Conservation (phyloP, 257 asterid genomes). For the Scutellaria barbata region DNA sequence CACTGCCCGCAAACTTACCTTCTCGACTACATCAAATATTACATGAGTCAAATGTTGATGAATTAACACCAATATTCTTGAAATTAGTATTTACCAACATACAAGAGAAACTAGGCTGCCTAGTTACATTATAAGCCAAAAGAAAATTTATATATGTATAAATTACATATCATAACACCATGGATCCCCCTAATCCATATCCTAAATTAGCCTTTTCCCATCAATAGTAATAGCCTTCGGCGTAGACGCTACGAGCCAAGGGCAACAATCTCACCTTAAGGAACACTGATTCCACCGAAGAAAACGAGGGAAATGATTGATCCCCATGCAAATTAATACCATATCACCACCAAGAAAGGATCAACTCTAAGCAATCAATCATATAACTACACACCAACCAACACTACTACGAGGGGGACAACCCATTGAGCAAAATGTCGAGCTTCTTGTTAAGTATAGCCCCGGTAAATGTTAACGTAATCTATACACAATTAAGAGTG, state of each 20-base stretch:
- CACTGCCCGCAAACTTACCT: background rate
- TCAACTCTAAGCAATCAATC: slow-evolving; percentile 46
- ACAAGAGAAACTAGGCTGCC: background rate
- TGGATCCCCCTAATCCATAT: slow-evolving; percentile 50
- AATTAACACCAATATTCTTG: slow-evolving; percentile 16
- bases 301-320: background rate
- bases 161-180: slow-evolving; percentile 47
- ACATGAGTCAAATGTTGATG: slow-evolving; percentile 9
- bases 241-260: slow-evolving; percentile 20
- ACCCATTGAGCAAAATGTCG: slow-evolving; percentile 29
- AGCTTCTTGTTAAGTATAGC: slow-evolving; percentile 45
- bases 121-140: slow-evolving; percentile 28
- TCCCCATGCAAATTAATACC: slow-evolving; percentile 29
- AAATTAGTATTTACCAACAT: slow-evolving; percentile 24
- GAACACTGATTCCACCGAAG: too few relatives aligned
- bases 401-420: background rate
- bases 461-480: slow-evolving; percentile 36
- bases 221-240: background rate
- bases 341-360: slow-evolving; percentile 35
- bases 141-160: slow-evolving; percentile 31
- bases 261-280: slow-evolving; percentile 3
- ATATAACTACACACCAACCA: slow-evolving; percentile 49
- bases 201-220: slow-evolving; percentile 41
- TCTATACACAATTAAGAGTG: slow-evolving; percentile 45
- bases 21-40: slow-evolving; percentile 12